Conservation (phyloP, 2,329 filamentous ascomycete species). For the Clonostachys sp. region DNA sequence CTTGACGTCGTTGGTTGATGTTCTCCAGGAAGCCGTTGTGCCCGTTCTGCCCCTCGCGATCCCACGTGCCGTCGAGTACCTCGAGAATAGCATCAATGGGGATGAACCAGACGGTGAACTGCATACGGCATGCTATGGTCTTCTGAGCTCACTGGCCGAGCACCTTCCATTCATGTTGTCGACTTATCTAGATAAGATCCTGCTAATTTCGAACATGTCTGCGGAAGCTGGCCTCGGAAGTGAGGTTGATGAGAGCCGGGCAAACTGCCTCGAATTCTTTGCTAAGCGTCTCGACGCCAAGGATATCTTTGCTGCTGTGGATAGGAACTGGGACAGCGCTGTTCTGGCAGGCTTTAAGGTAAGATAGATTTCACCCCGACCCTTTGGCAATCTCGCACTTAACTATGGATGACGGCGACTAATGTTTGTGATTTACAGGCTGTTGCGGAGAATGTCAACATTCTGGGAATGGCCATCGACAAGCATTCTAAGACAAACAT, state of each 20-base stretch:
- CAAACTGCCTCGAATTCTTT: conserved; percentile 67
- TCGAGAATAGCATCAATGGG: conserved; percentile 56
- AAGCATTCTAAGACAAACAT: conserved; percentile 74
- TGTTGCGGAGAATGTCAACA: conserved; percentile 61
- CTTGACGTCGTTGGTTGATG: conserved; percentile 83
- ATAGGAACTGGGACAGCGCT: conserved; percentile 68
- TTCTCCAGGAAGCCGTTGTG: conserved; percentile 80
- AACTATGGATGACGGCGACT: neutral
- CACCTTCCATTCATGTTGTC: conserved; percentile 89
- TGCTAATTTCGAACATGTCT: conserved; percentile 69
- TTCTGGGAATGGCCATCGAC: conserved; percentile 68
- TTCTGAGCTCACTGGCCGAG: conserved; percentile 75
- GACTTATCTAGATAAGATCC: conserved; percentile 65
- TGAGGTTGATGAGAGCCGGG: conserved; percentile 60
- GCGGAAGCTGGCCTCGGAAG: conserved; percentile 57
- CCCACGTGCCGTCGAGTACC: conserved; percentile 65
- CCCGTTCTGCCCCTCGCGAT: conserved; percentile 76
- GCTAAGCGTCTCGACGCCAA: conserved; percentile 75
- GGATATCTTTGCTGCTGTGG: conserved; percentile 68
- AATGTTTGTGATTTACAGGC: conserved; percentile 43
- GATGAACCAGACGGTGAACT: conserved; percentile 55
- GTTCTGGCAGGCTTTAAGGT: conserved; percentile 56
- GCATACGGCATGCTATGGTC: conserved; percentile 77
- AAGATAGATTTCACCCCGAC: conserved; percentile 22
- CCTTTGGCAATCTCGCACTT: too few species aligned